These are phyloP conservation scores for Phytophthora cryptogea DNA, from an alignment of 352 stramenopile genomes.

Conservation along the genomic window DNA sequence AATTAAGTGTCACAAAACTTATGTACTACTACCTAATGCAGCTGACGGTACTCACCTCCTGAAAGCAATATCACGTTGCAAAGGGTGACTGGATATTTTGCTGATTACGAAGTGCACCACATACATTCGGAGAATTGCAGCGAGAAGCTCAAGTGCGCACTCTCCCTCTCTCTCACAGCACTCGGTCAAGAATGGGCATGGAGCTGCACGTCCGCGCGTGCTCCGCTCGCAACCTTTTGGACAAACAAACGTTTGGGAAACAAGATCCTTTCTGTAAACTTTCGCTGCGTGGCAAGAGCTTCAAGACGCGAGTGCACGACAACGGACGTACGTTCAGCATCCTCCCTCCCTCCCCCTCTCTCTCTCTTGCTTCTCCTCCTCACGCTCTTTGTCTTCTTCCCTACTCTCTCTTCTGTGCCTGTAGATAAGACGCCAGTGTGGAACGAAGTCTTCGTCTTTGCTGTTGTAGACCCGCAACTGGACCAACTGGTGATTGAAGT, in stretches of 20 bases:
- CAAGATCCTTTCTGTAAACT: constrained; percentile 87
- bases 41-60: background rate
- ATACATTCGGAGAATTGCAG: constrained; percentile 10
- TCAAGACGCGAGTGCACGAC: constrained; percentile 83
- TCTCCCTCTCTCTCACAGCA: background rate
- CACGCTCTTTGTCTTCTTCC: too few species aligned
- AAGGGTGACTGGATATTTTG: background rate
- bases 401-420: background rate
- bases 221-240: constrained; percentile 76
- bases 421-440: constrained; percentile 74
- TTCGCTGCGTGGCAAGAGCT: constrained; percentile 56
- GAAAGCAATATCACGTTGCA: background rate
- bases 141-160: background rate
- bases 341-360: background rate
- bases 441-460: constrained; percentile 86
- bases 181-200: constrained; percentile 33
- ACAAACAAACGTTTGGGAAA: constrained; percentile 87
- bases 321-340: constrained; percentile 62
- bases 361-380: background rate
- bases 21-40: too few species aligned
- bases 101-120: background rate
- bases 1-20: too few species aligned
- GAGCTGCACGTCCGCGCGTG: constrained; percentile 83
- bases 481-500: constrained; percentile 78
- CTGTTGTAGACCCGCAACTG: constrained; percentile 71